These are phyloP conservation scores for Dictyostelium firmibasis DNA, from an alignment of 78 protist genomes.

Conservation along the genomic window DNA sequence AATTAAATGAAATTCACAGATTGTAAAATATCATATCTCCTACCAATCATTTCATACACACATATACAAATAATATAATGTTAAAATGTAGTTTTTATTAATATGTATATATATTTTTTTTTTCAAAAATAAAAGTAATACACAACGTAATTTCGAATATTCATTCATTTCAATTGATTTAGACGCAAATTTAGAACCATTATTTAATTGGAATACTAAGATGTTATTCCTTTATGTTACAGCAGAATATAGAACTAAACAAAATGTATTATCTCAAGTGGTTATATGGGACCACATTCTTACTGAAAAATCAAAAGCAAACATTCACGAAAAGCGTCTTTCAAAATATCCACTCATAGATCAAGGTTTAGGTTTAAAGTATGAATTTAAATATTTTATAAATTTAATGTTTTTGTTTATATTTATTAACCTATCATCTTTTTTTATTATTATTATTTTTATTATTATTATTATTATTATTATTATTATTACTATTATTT, in stretches of 20 bases:
- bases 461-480: background rate
- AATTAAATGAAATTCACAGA: background rate
- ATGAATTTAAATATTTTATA: background rate
- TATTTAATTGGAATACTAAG: constrained; percentile 78
- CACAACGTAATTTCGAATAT: background rate
- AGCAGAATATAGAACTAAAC: constrained; percentile 50
- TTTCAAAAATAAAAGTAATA: constrained; percentile 3
- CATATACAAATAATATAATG: background rate
- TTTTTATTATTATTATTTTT: background rate
- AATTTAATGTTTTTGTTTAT: too few relatives aligned
- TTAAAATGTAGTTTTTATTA: too few relatives aligned
- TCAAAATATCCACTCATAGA: constrained; percentile 27
- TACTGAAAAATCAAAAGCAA: constrained; percentile 36
- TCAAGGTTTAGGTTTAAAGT: constrained; percentile 37
- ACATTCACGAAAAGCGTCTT: constrained; percentile 27
- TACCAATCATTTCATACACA: background rate
- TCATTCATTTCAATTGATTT: constrained; percentile 7
- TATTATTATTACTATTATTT: too few relatives aligned
- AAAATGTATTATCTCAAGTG: constrained; percentile 38
- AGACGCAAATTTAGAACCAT: constrained; percentile 47
- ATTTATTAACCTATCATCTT: too few relatives aligned
- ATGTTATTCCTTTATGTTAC: constrained; percentile 53
- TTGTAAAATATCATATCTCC: background rate
- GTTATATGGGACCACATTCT: constrained; percentile 64
- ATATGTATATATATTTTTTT: background rate